A percentile compares a stretch with the other conserved stretches of the same genome.
Evolutionary conservation across 768 basidiomycete genomes (phyloP).

Genomic region (Peribolospora baueri): DNA sequence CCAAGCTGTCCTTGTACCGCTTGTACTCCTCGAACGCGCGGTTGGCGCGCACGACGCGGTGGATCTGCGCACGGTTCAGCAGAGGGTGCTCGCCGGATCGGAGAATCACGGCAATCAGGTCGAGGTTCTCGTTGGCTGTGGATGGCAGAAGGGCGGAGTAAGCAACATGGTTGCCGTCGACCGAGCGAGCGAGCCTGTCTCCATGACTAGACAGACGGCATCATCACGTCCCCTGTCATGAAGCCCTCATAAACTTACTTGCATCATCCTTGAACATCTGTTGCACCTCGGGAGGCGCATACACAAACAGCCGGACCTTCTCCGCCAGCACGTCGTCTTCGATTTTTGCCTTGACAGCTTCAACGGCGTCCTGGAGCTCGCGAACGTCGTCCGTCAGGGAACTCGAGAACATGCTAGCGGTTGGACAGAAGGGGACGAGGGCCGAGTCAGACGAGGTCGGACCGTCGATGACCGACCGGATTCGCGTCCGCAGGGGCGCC

Average conservation of each 20-base stretch:
- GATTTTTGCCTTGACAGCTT: constrained; percentile 62
- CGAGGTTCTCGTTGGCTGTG: constrained; percentile 39
- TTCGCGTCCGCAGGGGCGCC: neutral
- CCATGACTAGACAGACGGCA: too few relatives aligned
- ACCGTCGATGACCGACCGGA: too few relatives aligned
- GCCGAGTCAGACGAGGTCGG: neutral
- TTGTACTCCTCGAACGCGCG: constrained; percentile 56
- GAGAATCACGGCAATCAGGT: constrained; percentile 54
- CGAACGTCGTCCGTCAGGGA: constrained; percentile 74
- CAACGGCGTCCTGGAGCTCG: constrained; percentile 61
- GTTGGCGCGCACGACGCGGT: constrained; percentile 50
- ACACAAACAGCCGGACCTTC: constrained; percentile 64
- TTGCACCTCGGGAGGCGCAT: constrained; percentile 71
- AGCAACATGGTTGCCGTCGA: neutral
- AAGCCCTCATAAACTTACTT: constrained; percentile 24
- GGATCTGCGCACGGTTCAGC: constrained; percentile 51
- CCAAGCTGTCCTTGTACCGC: constrained; percentile 33
- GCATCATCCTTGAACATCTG: constrained; percentile 57
- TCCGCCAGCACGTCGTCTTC: constrained; percentile 69
- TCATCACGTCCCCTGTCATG: too few relatives aligned
- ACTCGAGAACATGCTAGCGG: constrained; percentile 71
- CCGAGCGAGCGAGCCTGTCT: too few relatives aligned
- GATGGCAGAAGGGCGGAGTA: neutral
- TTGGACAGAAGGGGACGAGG: neutral
- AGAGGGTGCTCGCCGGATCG: constrained; percentile 39